These are phyloP conservation scores for Globisporangium nunn DNA, from an alignment of 352 stramenopile species.

Conservation along the genomic window DNA sequence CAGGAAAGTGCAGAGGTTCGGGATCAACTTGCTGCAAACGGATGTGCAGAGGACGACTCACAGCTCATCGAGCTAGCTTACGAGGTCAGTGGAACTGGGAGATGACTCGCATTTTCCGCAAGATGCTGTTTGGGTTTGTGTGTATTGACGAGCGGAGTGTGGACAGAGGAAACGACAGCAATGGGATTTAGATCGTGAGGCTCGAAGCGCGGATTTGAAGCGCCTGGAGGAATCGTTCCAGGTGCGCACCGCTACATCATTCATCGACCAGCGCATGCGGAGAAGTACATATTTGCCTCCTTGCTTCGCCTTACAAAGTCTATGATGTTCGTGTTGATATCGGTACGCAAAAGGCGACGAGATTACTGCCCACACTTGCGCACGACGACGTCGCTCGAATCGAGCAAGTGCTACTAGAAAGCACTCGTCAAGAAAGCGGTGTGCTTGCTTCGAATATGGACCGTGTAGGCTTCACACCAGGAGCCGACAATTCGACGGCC, in stretches of 20 bases:
- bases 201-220: not conserved
- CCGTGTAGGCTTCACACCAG: conserved; percentile 7
- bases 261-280: no score
- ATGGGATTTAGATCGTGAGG: conserved; percentile 3
- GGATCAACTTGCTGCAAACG: not conserved
- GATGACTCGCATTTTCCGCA: no score
- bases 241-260: not conserved
- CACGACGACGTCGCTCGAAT: conserved; percentile 4
- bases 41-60: not conserved
- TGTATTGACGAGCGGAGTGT: not conserved
- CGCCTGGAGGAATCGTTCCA: conserved; percentile 1
- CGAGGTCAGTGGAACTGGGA: not conserved
- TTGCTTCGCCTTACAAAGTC: not conserved
- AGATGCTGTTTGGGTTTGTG: no score
- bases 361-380: conserved; percentile 6
- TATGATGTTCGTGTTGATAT: not conserved
- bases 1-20: not conserved
- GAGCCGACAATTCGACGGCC: conserved; percentile 2
- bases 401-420: conserved; percentile 9
- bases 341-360: not conserved
- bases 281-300: no score
- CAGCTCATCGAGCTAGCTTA: conserved; percentile 6
- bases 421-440: not conserved
- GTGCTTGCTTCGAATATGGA: no score
- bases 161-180: conserved; percentile 10